These are phyloP conservation scores for Pleurotus citrinopileatus DNA, from an alignment of 768 basidiomycete genomes.

Conservation along the genomic window DNA sequence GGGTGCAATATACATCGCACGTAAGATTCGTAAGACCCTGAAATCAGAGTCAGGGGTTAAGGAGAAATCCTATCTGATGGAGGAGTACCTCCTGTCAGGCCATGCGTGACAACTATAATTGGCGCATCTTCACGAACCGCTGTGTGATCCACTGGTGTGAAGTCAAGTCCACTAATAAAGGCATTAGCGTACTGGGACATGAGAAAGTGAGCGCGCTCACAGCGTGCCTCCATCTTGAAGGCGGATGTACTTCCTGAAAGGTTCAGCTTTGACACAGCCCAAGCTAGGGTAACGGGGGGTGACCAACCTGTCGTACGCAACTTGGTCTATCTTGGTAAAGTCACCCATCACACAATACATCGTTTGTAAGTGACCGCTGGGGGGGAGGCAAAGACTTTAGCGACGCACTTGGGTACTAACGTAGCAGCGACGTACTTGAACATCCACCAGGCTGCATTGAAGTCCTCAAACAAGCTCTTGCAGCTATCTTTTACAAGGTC, in stretches of 20 bases:
- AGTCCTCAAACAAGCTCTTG: slow-evolving; percentile 37
- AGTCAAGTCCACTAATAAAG: slow-evolving; percentile 59
- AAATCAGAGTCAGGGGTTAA: slow-evolving; percentile 6
- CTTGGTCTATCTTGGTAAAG: slow-evolving; percentile 52
- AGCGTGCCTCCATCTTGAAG: slow-evolving; percentile 63
- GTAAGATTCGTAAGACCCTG: slow-evolving; percentile 91
- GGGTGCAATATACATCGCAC: slow-evolving; percentile 79
- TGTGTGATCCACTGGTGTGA: slow-evolving; percentile 46
- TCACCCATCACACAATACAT: slow-evolving; percentile 57
- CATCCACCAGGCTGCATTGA: slow-evolving; percentile 49
- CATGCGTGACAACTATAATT: slow-evolving; percentile 57
- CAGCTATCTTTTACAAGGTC: slow-evolving; percentile 39
- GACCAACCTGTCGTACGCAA: slow-evolving; percentile 54
- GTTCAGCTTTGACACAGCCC: background rate
- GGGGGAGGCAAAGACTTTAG: too few relatives aligned
- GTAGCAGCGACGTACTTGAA: slow-evolving; percentile 46
- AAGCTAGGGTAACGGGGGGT: background rate
- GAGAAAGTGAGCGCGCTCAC: slow-evolving; percentile 31
- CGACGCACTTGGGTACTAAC: too few relatives aligned
- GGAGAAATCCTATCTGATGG: background rate
- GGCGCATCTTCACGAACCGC: slow-evolving; percentile 38
- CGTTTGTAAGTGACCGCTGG: slow-evolving; percentile 64
- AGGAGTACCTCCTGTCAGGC: slow-evolving; percentile 45
- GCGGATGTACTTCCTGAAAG: slow-evolving; percentile 41
- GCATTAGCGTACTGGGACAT: background rate